Conservation (phyloP, 2,329 filamentous ascomycete species). For the Trichoderma hamatum region DNA sequence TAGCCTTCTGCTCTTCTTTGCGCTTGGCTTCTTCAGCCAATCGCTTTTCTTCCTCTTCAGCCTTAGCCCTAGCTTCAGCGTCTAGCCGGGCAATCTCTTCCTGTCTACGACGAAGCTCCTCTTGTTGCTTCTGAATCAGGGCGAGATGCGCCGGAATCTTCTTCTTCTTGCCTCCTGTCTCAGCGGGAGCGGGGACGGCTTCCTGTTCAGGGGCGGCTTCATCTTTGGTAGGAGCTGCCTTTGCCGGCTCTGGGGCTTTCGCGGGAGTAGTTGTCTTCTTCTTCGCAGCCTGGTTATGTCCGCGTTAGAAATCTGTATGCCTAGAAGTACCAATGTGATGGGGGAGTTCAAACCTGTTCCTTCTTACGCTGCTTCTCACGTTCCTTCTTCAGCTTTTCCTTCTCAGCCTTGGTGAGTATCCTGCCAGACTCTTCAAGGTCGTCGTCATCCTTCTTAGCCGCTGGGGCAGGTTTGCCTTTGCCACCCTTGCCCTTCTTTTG, state of each 20-base stretch:
- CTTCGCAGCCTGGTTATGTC: conserved; percentile 66
- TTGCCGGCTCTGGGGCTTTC: conserved; percentile 36
- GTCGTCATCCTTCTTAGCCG: conserved; percentile 50
- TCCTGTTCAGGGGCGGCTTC: conserved; percentile 53
- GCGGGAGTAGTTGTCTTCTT: conserved; percentile 65
- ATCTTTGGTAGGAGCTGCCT: conserved; percentile 47
- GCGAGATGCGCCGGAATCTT: conserved; percentile 78
- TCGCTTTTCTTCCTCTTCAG: conserved; percentile 66
- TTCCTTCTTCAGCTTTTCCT: conserved; percentile 98
- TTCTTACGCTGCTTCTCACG: conserved; percentile 98
- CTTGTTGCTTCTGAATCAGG: conserved; percentile 79
- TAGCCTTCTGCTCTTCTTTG: conserved; percentile 71
- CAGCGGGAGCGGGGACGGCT: conserved; percentile 43
- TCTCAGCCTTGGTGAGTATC: conserved; percentile 95
- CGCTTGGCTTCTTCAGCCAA: conserved; percentile 69
- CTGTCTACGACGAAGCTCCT: conserved; percentile 67
- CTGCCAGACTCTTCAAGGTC: conserved; percentile 60
- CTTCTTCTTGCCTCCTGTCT: conserved; percentile 75
- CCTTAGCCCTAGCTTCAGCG: conserved; percentile 66
- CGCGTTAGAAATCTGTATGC: conserved; percentile 25
- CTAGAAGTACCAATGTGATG: not conserved
- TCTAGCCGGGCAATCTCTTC: conserved; percentile 65
- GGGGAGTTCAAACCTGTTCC: conserved; percentile 70
- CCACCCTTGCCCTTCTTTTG: conserved; percentile 73
- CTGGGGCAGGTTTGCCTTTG: conserved; percentile 42